Conservation (phyloP, 805 yeast genomes). For the Lachancea quebecensis region DNA sequence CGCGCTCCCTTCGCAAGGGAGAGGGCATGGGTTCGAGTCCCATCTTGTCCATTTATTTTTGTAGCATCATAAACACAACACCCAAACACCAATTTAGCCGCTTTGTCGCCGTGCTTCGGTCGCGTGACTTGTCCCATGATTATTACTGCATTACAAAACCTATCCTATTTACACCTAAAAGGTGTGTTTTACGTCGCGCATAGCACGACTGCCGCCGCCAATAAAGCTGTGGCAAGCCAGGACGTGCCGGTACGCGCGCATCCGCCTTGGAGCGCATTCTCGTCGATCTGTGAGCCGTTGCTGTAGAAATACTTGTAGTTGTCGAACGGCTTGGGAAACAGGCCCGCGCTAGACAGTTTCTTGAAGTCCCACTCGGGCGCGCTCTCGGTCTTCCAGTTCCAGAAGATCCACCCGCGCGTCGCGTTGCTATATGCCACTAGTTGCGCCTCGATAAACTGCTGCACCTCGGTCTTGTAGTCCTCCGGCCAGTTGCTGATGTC, state of each 20-base stretch:
- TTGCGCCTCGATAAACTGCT: constrained; percentile 57
- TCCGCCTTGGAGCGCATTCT: neutral
- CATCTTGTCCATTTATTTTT: constrained; percentile 50
- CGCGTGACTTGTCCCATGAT: too few species aligned
- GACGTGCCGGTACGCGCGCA: neutral
- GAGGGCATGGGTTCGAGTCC: constrained; percentile 76
- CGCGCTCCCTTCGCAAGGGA: constrained; percentile 74
- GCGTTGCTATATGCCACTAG: constrained; percentile 43
- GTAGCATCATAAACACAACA: neutral
- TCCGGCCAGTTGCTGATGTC: constrained; percentile 36
- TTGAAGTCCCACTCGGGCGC: constrained; percentile 63
- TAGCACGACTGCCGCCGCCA: too few species aligned
- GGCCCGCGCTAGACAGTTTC: constrained; percentile 39
- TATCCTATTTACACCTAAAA: too few species aligned
- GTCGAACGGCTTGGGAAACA: constrained; percentile 58
- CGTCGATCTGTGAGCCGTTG: constrained; percentile 13
- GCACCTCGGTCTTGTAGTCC: constrained; percentile 37
- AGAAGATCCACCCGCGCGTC: constrained; percentile 57
- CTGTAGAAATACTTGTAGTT: constrained; percentile 41
- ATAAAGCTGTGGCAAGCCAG: too few species aligned
- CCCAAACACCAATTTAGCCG: neutral
- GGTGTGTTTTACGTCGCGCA: too few species aligned
- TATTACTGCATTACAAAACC: too few species aligned
- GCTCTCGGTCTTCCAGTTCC: constrained; percentile 64
- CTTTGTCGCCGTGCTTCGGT: too few species aligned